These are phyloP conservation scores for Magnolia changhungtana DNA, from an alignment of 164 flowering plant genomes.

Conservation along the genomic window DNA sequence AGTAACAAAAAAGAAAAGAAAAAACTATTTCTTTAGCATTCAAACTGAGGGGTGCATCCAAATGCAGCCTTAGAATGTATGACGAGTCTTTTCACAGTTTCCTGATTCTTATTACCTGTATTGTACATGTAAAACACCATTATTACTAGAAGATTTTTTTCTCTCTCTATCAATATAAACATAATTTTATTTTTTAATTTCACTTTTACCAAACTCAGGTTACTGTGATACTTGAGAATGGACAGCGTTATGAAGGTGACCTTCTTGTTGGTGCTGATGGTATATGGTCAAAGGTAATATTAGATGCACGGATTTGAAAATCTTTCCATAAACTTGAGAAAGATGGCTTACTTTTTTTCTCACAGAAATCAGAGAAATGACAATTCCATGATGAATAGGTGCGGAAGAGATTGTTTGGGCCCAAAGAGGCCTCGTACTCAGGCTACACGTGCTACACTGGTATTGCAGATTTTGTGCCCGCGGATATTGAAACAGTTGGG, in stretches of 20 bases:
- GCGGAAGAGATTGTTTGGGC: conserved; percentile 76
- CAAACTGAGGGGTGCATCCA: background rate
- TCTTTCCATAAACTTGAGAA: background rate
- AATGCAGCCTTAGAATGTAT: too few relatives aligned
- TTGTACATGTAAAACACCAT: background rate
- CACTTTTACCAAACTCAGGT: conserved; percentile 40
- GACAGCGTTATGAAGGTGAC: conserved; percentile 80
- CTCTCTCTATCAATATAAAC: background rate
- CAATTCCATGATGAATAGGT: conserved; percentile 45
- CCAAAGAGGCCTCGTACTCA: conserved; percentile 61
- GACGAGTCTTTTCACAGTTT: too few relatives aligned
- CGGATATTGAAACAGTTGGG: conserved; percentile 93
- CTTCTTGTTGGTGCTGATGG: conserved; percentile 96
- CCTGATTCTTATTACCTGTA: too few relatives aligned
- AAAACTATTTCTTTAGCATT: background rate
- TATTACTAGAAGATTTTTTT: background rate
- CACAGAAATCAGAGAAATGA: background rate
- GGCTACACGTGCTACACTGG: conserved; percentile 97
- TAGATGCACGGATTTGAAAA: background rate
- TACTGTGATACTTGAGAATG: conserved; percentile 74
- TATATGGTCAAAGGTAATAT: conserved; percentile 92
- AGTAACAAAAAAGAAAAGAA: background rate
- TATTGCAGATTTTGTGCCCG: conserved; percentile 92
- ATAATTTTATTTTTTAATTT: conserved; percentile 1
- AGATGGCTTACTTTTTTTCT: background rate